These are phyloP conservation scores for Metarhizium anisopliae DNA, from an alignment of 2,329 filamentous ascomycete species.

Conservation along the genomic window DNA sequence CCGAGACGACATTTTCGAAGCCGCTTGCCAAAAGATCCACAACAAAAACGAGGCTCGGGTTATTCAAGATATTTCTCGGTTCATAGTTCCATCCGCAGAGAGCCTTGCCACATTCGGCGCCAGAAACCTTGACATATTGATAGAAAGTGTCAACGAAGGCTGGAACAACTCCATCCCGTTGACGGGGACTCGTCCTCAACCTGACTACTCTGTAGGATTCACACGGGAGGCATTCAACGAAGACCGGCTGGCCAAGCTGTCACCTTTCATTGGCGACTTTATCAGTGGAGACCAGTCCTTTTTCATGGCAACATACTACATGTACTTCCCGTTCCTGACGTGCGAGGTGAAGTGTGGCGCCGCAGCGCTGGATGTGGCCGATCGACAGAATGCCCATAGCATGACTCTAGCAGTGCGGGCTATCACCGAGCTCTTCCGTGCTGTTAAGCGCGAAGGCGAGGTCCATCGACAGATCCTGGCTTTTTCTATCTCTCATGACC, in stretches of 20 bases:
- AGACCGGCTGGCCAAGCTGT: conserved; percentile 31
- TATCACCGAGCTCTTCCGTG: conserved; percentile 28
- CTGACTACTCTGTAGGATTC: conserved; percentile 35
- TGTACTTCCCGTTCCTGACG: conserved; percentile 41
- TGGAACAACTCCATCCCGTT: conserved; percentile 32
- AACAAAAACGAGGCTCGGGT: conserved; percentile 24
- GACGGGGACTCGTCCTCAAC: conserved; percentile 27
- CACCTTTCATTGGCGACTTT: conserved; percentile 26
- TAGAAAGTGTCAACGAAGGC: conserved; percentile 32
- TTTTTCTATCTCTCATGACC: conserved; percentile 30
- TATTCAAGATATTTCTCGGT: conserved; percentile 26
- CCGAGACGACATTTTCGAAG: conserved; percentile 25
- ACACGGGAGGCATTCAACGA: conserved; percentile 30
- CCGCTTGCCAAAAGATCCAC: conserved; percentile 21
- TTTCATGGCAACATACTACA: conserved; percentile 35
- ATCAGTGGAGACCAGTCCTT: conserved; percentile 24
- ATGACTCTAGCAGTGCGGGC: conserved; percentile 30
- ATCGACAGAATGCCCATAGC: conserved; percentile 31
- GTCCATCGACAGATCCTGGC: conserved; percentile 31
- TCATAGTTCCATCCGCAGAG: conserved; percentile 31
- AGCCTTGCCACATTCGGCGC: conserved; percentile 18
- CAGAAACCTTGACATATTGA: conserved; percentile 21
- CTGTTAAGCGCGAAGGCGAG: conserved; percentile 25
- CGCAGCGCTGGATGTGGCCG: conserved; percentile 25
- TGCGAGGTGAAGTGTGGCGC: conserved; percentile 37